phyloP scores from a whole-genome alignment of 306 rosid species.

The Styphnolobium japonicum region DNA sequence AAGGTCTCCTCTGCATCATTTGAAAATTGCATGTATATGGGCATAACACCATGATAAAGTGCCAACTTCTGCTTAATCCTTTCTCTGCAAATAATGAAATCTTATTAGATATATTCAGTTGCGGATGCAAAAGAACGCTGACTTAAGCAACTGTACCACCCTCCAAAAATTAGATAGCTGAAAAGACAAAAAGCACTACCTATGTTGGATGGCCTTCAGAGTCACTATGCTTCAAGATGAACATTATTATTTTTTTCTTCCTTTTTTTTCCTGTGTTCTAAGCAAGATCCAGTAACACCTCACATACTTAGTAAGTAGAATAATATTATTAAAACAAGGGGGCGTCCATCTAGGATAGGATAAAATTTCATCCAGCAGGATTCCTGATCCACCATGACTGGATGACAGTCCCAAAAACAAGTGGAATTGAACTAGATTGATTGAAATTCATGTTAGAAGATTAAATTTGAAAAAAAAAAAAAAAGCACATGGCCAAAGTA shows the following conservation, averaged over 20 bases:
- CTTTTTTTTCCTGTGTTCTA: background rate
- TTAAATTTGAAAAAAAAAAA: background rate
- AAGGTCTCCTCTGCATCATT: conserved; percentile 88
- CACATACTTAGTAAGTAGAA: background rate
- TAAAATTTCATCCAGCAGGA: background rate
- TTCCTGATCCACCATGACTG: background rate
- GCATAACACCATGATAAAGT: conserved; percentile 77
- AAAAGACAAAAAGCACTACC: background rate
- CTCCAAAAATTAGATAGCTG: background rate
- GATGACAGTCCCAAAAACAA: background rate
- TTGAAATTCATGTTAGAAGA: background rate
- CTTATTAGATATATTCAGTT: background rate
- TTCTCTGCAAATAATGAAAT: conserved; percentile 46
- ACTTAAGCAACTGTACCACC: background rate
- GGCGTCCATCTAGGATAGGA: background rate
- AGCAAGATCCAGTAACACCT: background rate
- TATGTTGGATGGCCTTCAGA: background rate
- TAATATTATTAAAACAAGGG: background rate
- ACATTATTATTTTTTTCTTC: background rate
- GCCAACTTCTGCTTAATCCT: conserved; percentile 83
- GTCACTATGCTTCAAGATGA: background rate
- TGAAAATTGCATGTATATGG: conserved; percentile 82
- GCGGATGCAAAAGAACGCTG: background rate
- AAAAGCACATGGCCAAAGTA: background rate
- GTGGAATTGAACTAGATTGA: background rate